A percentile compares a stretch with the other conserved stretches of the same genome.
Conservation (phyloP, 106 monocot species). For the Posidonia australis region DNA sequence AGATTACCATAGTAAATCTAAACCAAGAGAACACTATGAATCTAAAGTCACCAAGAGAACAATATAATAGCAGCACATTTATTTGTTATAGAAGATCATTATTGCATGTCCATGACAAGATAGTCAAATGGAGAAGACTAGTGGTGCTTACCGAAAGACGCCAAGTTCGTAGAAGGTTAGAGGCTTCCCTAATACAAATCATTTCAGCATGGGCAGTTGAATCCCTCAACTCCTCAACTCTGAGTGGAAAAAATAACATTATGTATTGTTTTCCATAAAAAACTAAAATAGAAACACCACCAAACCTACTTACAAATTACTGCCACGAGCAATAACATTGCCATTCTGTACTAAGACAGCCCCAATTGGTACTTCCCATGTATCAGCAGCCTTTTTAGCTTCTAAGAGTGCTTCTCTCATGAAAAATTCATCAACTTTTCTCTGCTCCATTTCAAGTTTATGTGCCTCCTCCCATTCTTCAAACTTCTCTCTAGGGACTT, state of each 20-base stretch:
- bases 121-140: too few species aligned
- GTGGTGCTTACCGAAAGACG: slow-evolving; percentile 67
- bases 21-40: too few species aligned
- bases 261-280: background rate
- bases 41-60: too few species aligned
- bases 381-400: slow-evolving; percentile 76
- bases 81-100: too few species aligned
- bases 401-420: slow-evolving; percentile 95
- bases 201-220: slow-evolving; percentile 98
- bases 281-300: background rate
- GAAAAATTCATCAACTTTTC: slow-evolving; percentile 68
- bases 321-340: slow-evolving; percentile 76
- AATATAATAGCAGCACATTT: too few species aligned
- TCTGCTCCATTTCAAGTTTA: slow-evolving; percentile 50
- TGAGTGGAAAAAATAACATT: slow-evolving; percentile 9
- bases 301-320: slow-evolving; percentile 49
- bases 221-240: slow-evolving; percentile 87
- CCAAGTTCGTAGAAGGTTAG: slow-evolving; percentile 70
- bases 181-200: slow-evolving; percentile 89
- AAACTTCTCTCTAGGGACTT: slow-evolving; percentile 48
- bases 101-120: too few species aligned
- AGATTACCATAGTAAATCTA: too few species aligned
- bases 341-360: slow-evolving; percentile 86
- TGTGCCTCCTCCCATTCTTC: slow-evolving; percentile 90
- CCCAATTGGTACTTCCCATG: slow-evolving; percentile 95